A percentile compares a stretch with the other conserved stretches of the same genome.
Conservation (phyloP, 176 grass and related monocot genomes). For the Cenchrus purpureus region DNA sequence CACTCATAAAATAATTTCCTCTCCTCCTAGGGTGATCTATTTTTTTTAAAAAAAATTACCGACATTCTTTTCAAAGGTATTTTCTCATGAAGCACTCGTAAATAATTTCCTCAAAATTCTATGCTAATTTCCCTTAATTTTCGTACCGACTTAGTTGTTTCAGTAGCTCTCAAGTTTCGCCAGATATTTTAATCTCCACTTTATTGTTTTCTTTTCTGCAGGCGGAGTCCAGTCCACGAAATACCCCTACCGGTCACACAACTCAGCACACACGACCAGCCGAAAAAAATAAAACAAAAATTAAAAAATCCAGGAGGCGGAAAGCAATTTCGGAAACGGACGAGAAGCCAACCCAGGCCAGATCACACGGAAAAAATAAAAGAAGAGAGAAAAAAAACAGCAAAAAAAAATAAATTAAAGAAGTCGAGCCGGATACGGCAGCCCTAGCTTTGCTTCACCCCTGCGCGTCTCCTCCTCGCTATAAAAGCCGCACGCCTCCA, state of each 20-base stretch:
- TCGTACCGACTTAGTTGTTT: not conserved
- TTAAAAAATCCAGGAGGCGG: not conserved
- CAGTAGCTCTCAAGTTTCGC: not conserved
- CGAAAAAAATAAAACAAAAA: not conserved
- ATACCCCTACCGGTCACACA: not conserved
- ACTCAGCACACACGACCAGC: not conserved
- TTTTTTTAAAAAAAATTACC: too few species aligned
- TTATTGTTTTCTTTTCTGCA: not conserved
- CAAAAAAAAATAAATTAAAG: not conserved
- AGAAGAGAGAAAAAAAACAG: not conserved
- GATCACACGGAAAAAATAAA: not conserved
- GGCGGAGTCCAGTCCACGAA: not conserved
- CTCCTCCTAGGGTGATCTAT: too few species aligned
- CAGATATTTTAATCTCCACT: not conserved
- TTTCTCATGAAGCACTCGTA: not conserved
- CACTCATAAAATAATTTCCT: too few species aligned
- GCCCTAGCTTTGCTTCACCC: slow-evolving; percentile 14
- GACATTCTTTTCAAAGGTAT: too few species aligned
- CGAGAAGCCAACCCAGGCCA: slow-evolving; percentile 21
- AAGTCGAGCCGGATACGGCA: slow-evolving; percentile 30
- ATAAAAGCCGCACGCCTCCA: slow-evolving; percentile 9
- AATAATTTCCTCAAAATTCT: not conserved
- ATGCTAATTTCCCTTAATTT: not conserved
- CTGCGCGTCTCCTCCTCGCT: slow-evolving; percentile 1
- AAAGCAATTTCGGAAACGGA: slow-evolving; percentile 10